Conservation (phyloP, 441 rosid species). For the Adansonia gregorii region DNA sequence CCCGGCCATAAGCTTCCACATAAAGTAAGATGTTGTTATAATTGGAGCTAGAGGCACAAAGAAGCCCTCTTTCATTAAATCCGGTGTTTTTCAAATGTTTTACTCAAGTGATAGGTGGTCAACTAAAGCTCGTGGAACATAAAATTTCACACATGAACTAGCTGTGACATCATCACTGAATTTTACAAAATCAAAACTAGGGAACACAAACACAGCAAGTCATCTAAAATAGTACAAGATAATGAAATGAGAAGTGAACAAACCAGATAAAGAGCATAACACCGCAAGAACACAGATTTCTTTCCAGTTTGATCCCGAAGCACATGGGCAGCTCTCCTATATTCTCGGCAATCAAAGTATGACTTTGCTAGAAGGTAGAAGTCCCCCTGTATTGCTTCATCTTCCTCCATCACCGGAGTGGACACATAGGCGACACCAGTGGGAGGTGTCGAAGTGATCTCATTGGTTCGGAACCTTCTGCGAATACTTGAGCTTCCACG, state of each 20-base stretch:
- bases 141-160: neutral
- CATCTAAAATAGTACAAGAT: neutral
- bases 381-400: constrained; percentile 8
- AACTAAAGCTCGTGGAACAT: neutral
- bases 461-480: constrained; percentile 19
- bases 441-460: constrained; percentile 2
- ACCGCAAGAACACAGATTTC: constrained; percentile 12
- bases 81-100: neutral
- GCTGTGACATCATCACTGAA: neutral
- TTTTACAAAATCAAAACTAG: neutral
- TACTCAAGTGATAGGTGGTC: neutral
- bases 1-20: neutral
- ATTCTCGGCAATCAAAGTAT: constrained; percentile 18
- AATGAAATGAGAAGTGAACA: neutral
- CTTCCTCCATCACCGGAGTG: constrained; percentile 15
- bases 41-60: neutral
- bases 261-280: constrained; percentile 16
- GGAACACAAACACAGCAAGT: neutral
- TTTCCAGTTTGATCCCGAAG: constrained; percentile 15
- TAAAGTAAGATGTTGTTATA: neutral
- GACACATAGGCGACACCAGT: constrained; percentile 12
- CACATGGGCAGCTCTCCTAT: constrained; percentile 11
- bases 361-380: constrained; percentile 12
- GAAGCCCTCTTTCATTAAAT: neutral
- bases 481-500: constrained; percentile 12